Evolutionary conservation across 2,329 filamentous ascomycete genomes (phyloP).

Genomic region (Cladophialophora yegresii): DNA sequence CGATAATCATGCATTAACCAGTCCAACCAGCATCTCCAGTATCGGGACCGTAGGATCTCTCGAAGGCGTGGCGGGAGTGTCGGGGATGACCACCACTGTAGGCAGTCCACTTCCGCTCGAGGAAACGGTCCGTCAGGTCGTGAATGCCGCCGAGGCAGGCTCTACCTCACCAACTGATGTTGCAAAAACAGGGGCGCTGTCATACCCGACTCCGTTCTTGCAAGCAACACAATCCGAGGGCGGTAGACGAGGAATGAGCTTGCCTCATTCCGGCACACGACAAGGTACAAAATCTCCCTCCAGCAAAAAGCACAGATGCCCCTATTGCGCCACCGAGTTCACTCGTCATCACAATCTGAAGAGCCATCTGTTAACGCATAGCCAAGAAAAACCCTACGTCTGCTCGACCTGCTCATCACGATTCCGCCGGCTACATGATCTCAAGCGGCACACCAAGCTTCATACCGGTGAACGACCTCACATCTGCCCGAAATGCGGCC

Average conservation of each 20-base stretch:
- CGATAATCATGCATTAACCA: constrained; percentile 53
- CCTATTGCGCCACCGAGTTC: constrained; percentile 94
- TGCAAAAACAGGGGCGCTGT: constrained; percentile 58
- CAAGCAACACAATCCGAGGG: constrained; percentile 52
- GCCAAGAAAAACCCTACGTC: constrained; percentile 95
- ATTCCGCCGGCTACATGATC: constrained; percentile 87
- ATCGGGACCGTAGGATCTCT: constrained; percentile 57
- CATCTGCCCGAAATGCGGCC: constrained; percentile 89
- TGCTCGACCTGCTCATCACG: constrained; percentile 91
- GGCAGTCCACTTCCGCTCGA: constrained; percentile 53
- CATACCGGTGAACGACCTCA: constrained; percentile 96
- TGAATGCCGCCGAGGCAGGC: constrained; percentile 39
- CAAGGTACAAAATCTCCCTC: constrained; percentile 69
- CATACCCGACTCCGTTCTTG: constrained; percentile 63
- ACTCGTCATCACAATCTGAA: constrained; percentile 97
- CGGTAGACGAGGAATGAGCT: constrained; percentile 59
- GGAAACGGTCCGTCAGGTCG: constrained; percentile 46
- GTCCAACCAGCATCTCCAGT: constrained; percentile 57
- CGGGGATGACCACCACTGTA: constrained; percentile 53
- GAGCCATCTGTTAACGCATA: constrained; percentile 94
- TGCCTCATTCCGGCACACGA: constrained; percentile 58
- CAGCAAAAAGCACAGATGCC: constrained; percentile 91
- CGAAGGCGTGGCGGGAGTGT: constrained; percentile 53
- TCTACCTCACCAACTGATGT: constrained; percentile 45
- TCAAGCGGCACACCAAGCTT: constrained; percentile 94